Conservation (phyloP, 1,284 basidiomycete genomes). For the Trametes versicolor region DNA sequence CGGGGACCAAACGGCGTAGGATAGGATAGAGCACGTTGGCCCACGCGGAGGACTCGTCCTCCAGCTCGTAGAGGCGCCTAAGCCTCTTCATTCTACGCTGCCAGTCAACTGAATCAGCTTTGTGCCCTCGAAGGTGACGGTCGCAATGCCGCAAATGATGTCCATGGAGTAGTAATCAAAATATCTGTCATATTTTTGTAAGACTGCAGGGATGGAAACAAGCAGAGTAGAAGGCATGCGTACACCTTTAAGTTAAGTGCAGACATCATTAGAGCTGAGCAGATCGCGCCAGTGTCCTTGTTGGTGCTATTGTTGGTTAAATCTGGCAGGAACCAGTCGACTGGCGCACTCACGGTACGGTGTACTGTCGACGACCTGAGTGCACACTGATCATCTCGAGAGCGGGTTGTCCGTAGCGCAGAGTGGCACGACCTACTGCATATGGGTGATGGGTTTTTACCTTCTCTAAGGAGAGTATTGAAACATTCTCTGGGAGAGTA, state of each 20-base stretch:
- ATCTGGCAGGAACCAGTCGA: conserved; percentile 54
- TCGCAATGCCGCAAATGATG: conserved; percentile 55
- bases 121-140: conserved; percentile 56
- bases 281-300: conserved; percentile 51
- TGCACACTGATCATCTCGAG: no score
- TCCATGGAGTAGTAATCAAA: conserved; percentile 47
- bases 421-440: no score
- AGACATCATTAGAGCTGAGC: conserved; percentile 56
- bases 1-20: conserved; percentile 47
- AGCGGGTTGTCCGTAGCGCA: no score
- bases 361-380: conserved; percentile 46
- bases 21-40: conserved; percentile 48
- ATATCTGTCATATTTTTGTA: conserved; percentile 37
- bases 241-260: conserved; percentile 49
- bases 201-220: background rate
- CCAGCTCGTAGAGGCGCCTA: conserved; percentile 49
- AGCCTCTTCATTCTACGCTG: conserved; percentile 43
- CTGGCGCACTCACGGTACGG: no score
- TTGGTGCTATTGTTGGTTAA: conserved; percentile 59
- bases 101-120: conserved; percentile 53
- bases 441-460: no score
- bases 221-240: background rate
- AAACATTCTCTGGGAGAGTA: no score
- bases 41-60: conserved; percentile 46
- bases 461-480: no score